A percentile compares a stretch with the other conserved stretches of the same genome.
Conservation (phyloP, 2,329 filamentous ascomycete genomes). For the Rutstroemia sp. region DNA sequence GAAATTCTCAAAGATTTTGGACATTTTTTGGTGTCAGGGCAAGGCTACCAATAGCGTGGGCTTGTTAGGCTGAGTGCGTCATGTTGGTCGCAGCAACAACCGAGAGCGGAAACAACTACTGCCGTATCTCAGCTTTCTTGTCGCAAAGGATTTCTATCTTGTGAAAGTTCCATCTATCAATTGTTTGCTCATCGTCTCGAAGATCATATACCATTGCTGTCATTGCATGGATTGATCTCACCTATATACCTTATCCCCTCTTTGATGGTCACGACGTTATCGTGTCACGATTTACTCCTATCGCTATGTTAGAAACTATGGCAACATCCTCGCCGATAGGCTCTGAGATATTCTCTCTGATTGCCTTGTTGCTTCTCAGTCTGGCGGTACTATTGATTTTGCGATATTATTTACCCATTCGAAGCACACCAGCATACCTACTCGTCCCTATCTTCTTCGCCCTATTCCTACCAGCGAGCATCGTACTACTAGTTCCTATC, state of each 20-base stretch:
- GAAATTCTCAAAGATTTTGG: neutral
- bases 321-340: slow-evolving; percentile 58
- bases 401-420: slow-evolving; percentile 83
- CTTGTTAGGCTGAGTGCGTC: neutral
- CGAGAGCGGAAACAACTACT: neutral
- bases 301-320: slow-evolving; percentile 27
- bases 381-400: slow-evolving; percentile 74
- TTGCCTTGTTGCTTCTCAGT: slow-evolving; percentile 68
- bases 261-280: neutral
- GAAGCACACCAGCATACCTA: slow-evolving; percentile 83
- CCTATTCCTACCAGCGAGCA: slow-evolving; percentile 85
- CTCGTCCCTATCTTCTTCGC: slow-evolving; percentile 91
- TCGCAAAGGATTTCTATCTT: neutral
- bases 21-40: neutral
- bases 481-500: slow-evolving; percentile 87
- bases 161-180: neutral
- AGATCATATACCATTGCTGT: neutral
- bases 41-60: neutral
- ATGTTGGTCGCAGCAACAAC: neutral
- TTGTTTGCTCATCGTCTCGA: neutral
- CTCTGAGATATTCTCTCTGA: slow-evolving; percentile 69
- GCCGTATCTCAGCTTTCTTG: neutral
- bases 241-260: neutral
- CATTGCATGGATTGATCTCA: neutral
- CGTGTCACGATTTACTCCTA: neutral